phyloP scores from a whole-genome alignment of 768 basidiomycete species.

The Macrolepiota fuliginosa region DNA sequence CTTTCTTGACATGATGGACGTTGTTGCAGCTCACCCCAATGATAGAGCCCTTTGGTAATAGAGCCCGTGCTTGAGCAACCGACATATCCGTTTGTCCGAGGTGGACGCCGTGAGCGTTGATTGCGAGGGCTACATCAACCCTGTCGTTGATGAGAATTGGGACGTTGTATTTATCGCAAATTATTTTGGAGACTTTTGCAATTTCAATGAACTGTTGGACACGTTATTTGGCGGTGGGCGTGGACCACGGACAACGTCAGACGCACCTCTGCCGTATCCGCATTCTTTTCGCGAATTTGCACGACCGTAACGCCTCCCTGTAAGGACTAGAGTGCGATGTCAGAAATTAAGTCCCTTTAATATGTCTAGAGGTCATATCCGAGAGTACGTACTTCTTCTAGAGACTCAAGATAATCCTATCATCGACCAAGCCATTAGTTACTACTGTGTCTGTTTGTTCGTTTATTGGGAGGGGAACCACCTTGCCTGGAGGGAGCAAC shows the following conservation, averaged over 20 bases:
- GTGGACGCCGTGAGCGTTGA: constrained; percentile 79
- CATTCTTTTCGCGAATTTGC: constrained; percentile 84
- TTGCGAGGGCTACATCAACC: constrained; percentile 81
- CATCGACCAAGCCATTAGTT: constrained; percentile 10
- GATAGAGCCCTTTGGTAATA: constrained; percentile 69
- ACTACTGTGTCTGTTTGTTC: background rate
- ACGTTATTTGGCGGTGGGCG: background rate
- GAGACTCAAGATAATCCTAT: constrained; percentile 65
- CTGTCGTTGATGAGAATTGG: constrained; percentile 88
- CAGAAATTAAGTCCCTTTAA: background rate
- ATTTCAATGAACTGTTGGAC: constrained; percentile 68
- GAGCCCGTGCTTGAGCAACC: constrained; percentile 54
- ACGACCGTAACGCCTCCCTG: constrained; percentile 88
- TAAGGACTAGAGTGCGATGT: constrained; percentile 53
- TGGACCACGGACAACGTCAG: background rate
- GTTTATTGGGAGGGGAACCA: constrained; percentile 24
- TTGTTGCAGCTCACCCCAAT: constrained; percentile 83
- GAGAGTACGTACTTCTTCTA: constrained; percentile 62
- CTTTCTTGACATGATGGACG: constrained; percentile 57
- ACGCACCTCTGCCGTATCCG: constrained; percentile 77
- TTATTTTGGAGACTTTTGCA: constrained; percentile 61
- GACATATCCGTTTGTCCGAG: constrained; percentile 89
- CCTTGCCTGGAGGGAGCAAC: constrained; percentile 75
- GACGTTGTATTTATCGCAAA: constrained; percentile 76
- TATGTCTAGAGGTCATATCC: background rate